Percentiles rank a stretch among this genome's conserved stretches.
These are phyloP conservation scores for Backusella parvicylindrica DNA, from an alignment of 192 early-diverging fungal species.

Conservation along the genomic window DNA sequence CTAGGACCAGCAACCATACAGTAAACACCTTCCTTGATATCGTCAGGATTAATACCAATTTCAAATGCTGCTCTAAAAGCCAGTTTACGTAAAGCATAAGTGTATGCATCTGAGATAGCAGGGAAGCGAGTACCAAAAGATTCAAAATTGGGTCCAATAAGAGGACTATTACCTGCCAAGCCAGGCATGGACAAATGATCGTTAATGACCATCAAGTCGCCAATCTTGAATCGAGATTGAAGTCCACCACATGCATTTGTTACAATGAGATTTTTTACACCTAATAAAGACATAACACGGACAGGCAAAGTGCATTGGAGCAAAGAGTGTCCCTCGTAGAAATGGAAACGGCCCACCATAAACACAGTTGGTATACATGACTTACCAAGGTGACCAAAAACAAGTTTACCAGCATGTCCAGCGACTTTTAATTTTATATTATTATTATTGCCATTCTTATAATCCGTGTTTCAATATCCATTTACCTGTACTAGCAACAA, in stretches of 20 bases:
- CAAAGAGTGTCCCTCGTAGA: slow-evolving; percentile 85
- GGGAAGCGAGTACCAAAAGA: slow-evolving; percentile 87
- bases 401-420: slow-evolving; percentile 78
- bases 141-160: slow-evolving; percentile 82
- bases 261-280: slow-evolving; percentile 73
- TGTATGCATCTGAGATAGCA: slow-evolving; percentile 82
- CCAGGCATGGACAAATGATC: slow-evolving; percentile 80
- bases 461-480: not conserved
- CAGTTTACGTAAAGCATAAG: slow-evolving; percentile 67
- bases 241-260: slow-evolving; percentile 88
- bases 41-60: slow-evolving; percentile 38
- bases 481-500: slow-evolving; percentile 72
- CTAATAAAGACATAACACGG: slow-evolving; percentile 80
- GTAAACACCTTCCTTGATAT: slow-evolving; percentile 79
- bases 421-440: slow-evolving; percentile 34
- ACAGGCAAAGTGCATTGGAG: slow-evolving; percentile 81
- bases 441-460: not conserved
- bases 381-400: slow-evolving; percentile 78
- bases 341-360: slow-evolving; percentile 90
- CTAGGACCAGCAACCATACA: slow-evolving; percentile 84
- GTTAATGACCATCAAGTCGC: slow-evolving; percentile 77
- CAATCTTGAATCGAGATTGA: slow-evolving; percentile 71
- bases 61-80: slow-evolving; percentile 61
- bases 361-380: slow-evolving; percentile 62
- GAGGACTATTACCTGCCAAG: slow-evolving; percentile 70